Evolutionary conservation across 2,329 filamentous ascomycete species (phyloP).

Genomic region (Gnomoniopsis sp.): DNA sequence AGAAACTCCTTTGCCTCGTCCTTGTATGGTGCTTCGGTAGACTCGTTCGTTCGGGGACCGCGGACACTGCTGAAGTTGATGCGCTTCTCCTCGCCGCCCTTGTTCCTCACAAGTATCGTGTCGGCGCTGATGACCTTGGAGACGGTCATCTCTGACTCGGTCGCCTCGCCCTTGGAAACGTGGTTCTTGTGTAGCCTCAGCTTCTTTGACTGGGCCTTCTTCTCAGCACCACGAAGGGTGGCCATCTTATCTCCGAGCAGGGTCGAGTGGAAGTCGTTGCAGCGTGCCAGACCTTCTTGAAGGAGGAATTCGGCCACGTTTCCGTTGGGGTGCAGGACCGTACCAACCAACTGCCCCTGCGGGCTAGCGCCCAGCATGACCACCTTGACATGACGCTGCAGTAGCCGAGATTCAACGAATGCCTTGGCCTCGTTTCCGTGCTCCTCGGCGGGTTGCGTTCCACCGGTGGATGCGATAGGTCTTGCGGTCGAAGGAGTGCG

Average conservation of each 20-base stretch:
- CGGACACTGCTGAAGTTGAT: conserved; percentile 90
- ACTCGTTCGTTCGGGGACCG: conserved; percentile 84
- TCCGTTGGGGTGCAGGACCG: conserved; percentile 81
- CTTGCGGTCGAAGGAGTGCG: conserved; percentile 87
- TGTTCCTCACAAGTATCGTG: conserved; percentile 81
- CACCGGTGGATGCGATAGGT: conserved; percentile 71
- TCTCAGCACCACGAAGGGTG: conserved; percentile 79
- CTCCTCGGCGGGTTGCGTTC: conserved; percentile 81
- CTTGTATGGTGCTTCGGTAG: conserved; percentile 81
- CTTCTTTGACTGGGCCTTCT: conserved; percentile 72
- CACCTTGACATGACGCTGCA: conserved; percentile 82
- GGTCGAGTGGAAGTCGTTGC: conserved; percentile 93
- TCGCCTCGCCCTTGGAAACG: conserved; percentile 63
- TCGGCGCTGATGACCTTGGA: conserved; percentile 85
- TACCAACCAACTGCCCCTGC: conserved; percentile 87
- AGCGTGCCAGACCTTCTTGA: conserved; percentile 83
- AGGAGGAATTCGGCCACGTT: conserved; percentile 92
- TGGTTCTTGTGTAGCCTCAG: conserved; percentile 79
- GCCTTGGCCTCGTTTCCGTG: conserved; percentile 83
- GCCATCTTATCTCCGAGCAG: conserved; percentile 89
- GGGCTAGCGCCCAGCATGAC: conserved; percentile 83
- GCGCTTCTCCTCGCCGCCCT: conserved; percentile 81
- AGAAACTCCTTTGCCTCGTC: conserved; percentile 96
- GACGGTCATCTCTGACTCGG: conserved; percentile 76
- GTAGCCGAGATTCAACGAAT: conserved; percentile 80